Evolutionary conservation across 2,329 filamentous ascomycete species (phyloP).

Genomic region (Colletotrichum tropicale): DNA sequence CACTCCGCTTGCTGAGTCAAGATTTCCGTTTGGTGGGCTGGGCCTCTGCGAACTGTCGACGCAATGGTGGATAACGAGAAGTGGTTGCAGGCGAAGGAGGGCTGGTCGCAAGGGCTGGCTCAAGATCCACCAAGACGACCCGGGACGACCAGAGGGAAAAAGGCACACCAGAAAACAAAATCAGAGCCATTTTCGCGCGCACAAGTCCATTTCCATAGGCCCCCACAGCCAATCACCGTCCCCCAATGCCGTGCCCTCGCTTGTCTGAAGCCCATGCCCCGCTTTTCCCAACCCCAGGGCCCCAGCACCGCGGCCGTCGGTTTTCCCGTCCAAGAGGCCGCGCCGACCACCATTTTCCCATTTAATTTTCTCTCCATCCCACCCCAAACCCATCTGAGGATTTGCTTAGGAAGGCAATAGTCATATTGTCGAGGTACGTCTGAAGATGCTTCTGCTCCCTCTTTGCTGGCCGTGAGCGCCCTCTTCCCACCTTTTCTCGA

Average conservation of each 20-base stretch:
- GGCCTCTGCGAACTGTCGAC: neutral
- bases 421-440: conserved; percentile 67
- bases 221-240: neutral
- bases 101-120: conserved; percentile 5
- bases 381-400: conserved; percentile 53
- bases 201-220: neutral
- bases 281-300: conserved; percentile 9
- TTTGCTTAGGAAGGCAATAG: conserved; percentile 68
- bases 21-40: neutral
- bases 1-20: conserved; percentile 20
- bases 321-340: neutral
- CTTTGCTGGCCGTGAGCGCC: conserved; percentile 20
- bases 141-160: neutral
- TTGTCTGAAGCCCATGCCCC: conserved; percentile 27
- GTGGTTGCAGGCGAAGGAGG: neutral
- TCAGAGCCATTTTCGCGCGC: neutral
- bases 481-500: neutral
- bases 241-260: conserved; percentile 4
- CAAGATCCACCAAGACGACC: neutral
- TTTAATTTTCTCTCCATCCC: conserved; percentile 31
- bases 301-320: neutral
- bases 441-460: conserved; percentile 48
- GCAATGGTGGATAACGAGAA: neutral
- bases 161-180: neutral
- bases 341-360: neutral